Base-by-base conservation (phyloP, 169 alveolate genomes). In the Cryptosporidium bovis region DNA sequence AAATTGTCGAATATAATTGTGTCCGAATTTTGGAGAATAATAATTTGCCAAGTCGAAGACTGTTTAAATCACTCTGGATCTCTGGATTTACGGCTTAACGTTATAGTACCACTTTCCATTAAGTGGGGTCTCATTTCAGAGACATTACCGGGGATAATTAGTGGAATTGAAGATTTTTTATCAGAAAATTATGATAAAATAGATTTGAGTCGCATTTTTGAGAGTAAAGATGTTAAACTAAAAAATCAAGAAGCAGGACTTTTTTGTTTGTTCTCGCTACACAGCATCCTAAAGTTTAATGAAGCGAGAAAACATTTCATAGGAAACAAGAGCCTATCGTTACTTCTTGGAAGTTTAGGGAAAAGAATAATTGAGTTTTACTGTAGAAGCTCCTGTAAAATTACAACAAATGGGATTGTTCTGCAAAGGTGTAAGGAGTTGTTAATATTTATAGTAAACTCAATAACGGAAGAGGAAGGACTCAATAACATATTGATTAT, bases 21-120 rank as follows among this genome's bases (percentile, higher is more conserved):
- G 13, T 62, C 69, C 12, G 87, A 77, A 4, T 40, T 77, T 4
- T 77, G 71, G 87, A 44, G 50, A 20, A 20, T 62, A 34, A n/a
- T 20, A 7, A 15, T 62, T n/a, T 4, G 36, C 3, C 46, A 24
- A 27, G 7, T 62, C 44, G 3, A 15, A 62, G 33, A 6, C 4
- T 6, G 2, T 13, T 18, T 18, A 13, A 12, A 46, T 62, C 24
- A 29, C 33, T 62, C 67, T 10, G 67, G 44, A 62, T 7, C 4
- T 24, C n/a, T 20, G 33, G 7, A 62, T 20, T 5, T 20, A 20
- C 4, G 7, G 2, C 40, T 48, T 16, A 55, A 48, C 16, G 20
- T 64, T 51, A 55, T 55, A 2, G 56, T 69, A 18, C 50, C 60
- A n/a, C 33, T 69, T 33, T n/a, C 58, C 1, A 31, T 33, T 27